phyloP scores from a whole-genome alignment of 345 rosid genomes.

The Geranium rotundifolium region DNA sequence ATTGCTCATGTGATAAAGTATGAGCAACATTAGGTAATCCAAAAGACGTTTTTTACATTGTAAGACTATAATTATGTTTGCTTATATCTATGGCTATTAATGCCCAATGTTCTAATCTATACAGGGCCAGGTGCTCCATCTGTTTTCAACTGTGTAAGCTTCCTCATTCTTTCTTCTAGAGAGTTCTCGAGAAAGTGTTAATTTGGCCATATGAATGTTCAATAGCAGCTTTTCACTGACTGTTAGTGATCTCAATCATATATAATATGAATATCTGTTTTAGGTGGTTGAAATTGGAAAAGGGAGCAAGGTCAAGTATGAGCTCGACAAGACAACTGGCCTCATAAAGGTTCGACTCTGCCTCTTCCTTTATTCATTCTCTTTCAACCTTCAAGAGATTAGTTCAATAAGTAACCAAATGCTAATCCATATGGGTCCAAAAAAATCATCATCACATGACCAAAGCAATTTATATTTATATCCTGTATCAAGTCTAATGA shows the following conservation, averaged over 20 bases:
- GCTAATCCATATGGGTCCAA: no score
- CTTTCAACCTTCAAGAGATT: no score
- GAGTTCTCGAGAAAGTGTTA: neutral
- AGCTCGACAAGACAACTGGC: slow-evolving; percentile 82
- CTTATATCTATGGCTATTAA: neutral
- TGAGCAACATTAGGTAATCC: no score
- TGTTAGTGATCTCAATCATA: neutral
- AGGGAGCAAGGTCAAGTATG: slow-evolving; percentile 96
- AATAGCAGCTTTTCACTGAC: no score
- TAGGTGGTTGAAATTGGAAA: slow-evolving; percentile 94
- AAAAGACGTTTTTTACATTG: no score
- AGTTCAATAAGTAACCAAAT: no score
- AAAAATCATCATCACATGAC: no score
- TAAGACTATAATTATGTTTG: slow-evolving; percentile 6
- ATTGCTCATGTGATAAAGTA: no score
- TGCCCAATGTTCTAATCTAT: slow-evolving; percentile 13
- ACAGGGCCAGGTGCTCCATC: slow-evolving; percentile 87
- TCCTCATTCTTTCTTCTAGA: slow-evolving; percentile 1
- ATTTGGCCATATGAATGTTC: no score
- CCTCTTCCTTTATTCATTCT: no score
- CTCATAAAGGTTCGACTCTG: slow-evolving; percentile 78
- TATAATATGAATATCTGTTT: slow-evolving; percentile 5
- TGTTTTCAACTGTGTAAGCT: slow-evolving; percentile 79
- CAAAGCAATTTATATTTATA: no score
- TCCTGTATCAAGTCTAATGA: no score